Evolutionary conservation across 177 flowering plant species (phyloP).

Genomic region (Vitis hybrid): DNA sequence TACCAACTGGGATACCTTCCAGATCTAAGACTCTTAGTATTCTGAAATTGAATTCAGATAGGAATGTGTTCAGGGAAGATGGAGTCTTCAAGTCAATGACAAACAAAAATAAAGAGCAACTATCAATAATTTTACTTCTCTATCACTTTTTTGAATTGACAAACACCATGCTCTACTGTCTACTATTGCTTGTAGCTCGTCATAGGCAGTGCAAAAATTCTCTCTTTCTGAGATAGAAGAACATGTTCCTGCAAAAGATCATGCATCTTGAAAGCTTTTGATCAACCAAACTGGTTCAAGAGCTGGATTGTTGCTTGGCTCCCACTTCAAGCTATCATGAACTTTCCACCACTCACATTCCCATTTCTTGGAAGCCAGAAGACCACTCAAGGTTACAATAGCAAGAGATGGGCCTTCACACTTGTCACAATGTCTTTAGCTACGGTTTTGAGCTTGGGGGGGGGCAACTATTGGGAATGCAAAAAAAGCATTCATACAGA

Average conservation of each 20-base stretch:
- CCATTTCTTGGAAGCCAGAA: conserved; percentile 27
- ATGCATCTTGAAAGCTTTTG: conserved; percentile 35
- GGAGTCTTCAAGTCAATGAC: conserved; percentile 8
- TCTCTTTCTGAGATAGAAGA: conserved; percentile 27
- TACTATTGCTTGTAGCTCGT: conserved; percentile 12
- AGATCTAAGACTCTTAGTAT: conserved; percentile 32
- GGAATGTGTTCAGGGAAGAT: conserved; percentile 10
- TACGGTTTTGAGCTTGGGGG: conserved; percentile 13
- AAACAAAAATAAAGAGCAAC: conserved; percentile 36
- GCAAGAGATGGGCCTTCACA: conserved; percentile 55
- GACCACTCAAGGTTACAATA: conserved; percentile 39
- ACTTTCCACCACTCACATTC: conserved; percentile 37
- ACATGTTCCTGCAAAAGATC: conserved; percentile 50
- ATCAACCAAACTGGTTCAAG: conserved; percentile 28
- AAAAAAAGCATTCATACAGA: conserved; percentile 42
- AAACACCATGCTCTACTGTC: conserved; percentile 19
- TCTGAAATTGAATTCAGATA: conserved; percentile 17
- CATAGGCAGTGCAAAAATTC: conserved; percentile 21
- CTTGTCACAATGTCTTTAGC: conserved; percentile 26
- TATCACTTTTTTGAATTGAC: conserved; percentile 19
- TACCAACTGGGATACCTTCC: conserved; percentile 23
- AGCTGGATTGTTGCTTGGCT: conserved; percentile 29
- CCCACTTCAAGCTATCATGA: conserved; percentile 32
- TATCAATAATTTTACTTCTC: conserved; percentile 15
- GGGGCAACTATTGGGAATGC: conserved; percentile 14